Conservation (phyloP, 495 filamentous ascomycete genomes). For the Chaetomium fimeti region DNA sequence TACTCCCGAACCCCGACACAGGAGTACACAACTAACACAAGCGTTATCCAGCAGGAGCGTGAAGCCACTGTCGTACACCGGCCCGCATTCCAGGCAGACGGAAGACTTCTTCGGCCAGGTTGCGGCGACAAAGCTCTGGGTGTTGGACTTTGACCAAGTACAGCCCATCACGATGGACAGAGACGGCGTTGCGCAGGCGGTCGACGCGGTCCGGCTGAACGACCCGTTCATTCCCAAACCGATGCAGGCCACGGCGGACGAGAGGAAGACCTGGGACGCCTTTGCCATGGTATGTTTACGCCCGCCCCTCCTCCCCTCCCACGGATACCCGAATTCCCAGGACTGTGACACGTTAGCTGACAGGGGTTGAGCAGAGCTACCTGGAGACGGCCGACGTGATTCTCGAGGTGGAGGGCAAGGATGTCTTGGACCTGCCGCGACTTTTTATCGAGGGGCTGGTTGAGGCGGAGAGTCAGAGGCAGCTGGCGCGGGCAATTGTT, state of each 20-base stretch:
- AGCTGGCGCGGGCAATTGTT: neutral
- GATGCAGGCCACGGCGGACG: neutral
- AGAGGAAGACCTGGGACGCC: neutral
- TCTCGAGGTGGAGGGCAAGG: neutral
- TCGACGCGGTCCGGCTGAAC: neutral
- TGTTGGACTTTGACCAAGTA: neutral
- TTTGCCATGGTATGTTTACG: neutral
- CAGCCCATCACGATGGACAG: constrained; percentile 1
- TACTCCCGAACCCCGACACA: too few species aligned
- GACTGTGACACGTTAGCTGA: neutral
- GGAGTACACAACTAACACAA: too few species aligned
- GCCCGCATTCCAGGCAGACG: neutral
- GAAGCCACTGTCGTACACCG: neutral
- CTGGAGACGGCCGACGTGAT: neutral
- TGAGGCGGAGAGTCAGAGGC: neutral
- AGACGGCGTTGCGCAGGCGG: constrained; percentile 2
- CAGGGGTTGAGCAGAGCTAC: neutral
- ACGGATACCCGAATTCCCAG: neutral
- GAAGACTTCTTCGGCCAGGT: neutral
- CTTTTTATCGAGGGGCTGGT: neutral
- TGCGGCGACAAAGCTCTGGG: constrained; percentile 2
- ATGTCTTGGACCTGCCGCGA: neutral
- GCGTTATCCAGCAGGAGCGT: neutral
- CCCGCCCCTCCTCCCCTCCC: neutral
- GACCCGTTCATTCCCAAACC: neutral